Conservation (phyloP, 139 green algal genomes). For the Picochlorum sp. region DNA sequence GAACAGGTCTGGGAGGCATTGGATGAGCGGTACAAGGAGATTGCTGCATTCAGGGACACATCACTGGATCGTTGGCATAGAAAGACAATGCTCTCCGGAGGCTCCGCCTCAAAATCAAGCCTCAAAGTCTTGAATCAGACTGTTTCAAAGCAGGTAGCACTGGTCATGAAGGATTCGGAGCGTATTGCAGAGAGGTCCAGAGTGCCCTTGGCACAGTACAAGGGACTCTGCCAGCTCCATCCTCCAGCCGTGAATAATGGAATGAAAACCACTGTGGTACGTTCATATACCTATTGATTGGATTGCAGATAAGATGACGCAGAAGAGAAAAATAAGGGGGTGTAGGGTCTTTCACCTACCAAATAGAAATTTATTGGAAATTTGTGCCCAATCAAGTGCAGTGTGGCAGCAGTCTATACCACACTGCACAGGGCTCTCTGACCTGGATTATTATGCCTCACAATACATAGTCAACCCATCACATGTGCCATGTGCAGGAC, state of each 20-base stretch:
- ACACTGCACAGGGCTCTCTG: too few relatives aligned
- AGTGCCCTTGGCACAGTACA: slow-evolving; percentile 18
- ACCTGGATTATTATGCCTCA: too few relatives aligned
- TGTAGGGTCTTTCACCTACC: slow-evolving; percentile 23
- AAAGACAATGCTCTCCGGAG: slow-evolving; percentile 55
- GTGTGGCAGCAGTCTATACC: too few relatives aligned
- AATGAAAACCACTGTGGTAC: too few relatives aligned
- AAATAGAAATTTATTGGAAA: slow-evolving; percentile 28
- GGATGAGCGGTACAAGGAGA: slow-evolving; percentile 7
- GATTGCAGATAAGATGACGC: too few relatives aligned
- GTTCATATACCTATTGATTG: too few relatives aligned
- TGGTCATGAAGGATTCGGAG: slow-evolving; percentile 26
- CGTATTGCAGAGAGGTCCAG: slow-evolving; percentile 44
- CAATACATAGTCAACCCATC: too few relatives aligned
- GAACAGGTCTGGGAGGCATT: slow-evolving; percentile 35
- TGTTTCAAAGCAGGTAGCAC: slow-evolving; percentile 52
- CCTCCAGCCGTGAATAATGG: too few relatives aligned
- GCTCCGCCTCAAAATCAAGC: slow-evolving; percentile 26
- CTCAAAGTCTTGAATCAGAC: slow-evolving; percentile 65
- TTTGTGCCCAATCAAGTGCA: neutral
- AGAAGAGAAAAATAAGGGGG: neutral
- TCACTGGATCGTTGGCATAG: slow-evolving; percentile 76
- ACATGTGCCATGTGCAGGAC: too few relatives aligned
- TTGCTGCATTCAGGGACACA: slow-evolving; percentile 53
- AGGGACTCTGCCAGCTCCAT: slow-evolving; percentile 5